Conservation (phyloP, 2,329 filamentous ascomycete species). For the Colletotrichum sp. region DNA sequence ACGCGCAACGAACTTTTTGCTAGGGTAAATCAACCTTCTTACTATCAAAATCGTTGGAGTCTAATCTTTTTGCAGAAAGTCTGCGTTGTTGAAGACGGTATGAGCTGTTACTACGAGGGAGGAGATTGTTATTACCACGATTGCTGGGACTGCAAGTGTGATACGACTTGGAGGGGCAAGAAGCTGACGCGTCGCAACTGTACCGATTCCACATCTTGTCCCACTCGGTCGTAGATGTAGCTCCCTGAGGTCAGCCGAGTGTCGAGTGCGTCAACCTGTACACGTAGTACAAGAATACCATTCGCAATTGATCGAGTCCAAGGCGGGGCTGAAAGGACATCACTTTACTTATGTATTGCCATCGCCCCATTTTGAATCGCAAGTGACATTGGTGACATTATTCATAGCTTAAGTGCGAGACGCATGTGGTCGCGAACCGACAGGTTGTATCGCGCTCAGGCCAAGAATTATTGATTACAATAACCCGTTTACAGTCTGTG, state of each 20-base stretch:
- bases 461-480: neutral
- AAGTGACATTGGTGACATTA: too few relatives aligned
- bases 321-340: too few relatives aligned
- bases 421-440: too few relatives aligned
- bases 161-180: neutral
- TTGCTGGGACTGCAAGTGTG: neutral
- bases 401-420: too few relatives aligned
- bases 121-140: neutral
- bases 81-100: neutral
- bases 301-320: too few relatives aligned
- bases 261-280: too few relatives aligned
- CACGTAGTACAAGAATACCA: too few relatives aligned
- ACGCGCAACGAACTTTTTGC: neutral
- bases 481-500: neutral
- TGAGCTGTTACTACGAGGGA: neutral
- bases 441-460: neutral
- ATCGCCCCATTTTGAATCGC: too few relatives aligned
- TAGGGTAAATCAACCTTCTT: neutral
- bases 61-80: neutral
- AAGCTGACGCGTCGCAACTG: neutral
- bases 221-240: neutral
- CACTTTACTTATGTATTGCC: too few relatives aligned
- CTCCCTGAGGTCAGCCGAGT: too few relatives aligned
- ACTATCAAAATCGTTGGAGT: neutral
- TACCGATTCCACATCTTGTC: neutral